These are phyloP conservation scores for Helminthosporium solani DNA, from an alignment of 2,329 filamentous ascomycete species.

Conservation along the genomic window DNA sequence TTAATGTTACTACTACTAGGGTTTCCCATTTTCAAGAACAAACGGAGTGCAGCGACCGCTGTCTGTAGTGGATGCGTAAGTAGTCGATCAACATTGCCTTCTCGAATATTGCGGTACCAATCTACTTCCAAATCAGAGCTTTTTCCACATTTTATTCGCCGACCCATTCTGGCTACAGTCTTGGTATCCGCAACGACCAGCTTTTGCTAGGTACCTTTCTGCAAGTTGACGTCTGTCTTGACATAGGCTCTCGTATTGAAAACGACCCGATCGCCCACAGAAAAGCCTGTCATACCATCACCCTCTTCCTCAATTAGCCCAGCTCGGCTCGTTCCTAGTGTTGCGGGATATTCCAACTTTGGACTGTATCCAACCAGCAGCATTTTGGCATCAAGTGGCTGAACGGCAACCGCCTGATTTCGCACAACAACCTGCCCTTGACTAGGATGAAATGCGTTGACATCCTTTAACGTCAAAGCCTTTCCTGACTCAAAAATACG, in stretches of 20 bases:
- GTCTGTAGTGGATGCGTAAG: constrained; percentile 29
- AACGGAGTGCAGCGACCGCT: constrained; percentile 28
- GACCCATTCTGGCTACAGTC: constrained; percentile 22
- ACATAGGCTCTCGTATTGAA: constrained; percentile 27
- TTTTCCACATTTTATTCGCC: neutral
- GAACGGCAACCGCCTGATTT: constrained; percentile 24
- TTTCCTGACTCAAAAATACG: constrained; percentile 13
- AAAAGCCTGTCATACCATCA: no score
- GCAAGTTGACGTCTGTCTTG: constrained; percentile 16
- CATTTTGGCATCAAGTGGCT: constrained; percentile 30
- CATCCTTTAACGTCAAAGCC: constrained; percentile 12
- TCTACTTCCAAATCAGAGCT: constrained; percentile 15
- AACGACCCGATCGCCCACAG: constrained; percentile 49
- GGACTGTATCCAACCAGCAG: constrained; percentile 22
- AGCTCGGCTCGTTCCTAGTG: no score
- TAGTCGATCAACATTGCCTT: constrained; percentile 28
- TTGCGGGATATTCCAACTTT: no score
- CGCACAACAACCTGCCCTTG: constrained; percentile 21
- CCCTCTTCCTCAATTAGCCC: constrained; percentile 49
- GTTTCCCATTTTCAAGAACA: constrained; percentile 27
- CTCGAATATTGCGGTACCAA: constrained; percentile 26
- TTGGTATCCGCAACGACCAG: constrained; percentile 18
- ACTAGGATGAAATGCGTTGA: constrained; percentile 10
- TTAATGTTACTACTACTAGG: constrained; percentile 20
- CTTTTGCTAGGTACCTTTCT: constrained; percentile 28